Percentiles rank a stretch among this genome's conserved stretches.
Evolutionary conservation across 371 early-diverging fungal genomes (phyloP).

Genomic region (Apophysomyces sp.): DNA sequence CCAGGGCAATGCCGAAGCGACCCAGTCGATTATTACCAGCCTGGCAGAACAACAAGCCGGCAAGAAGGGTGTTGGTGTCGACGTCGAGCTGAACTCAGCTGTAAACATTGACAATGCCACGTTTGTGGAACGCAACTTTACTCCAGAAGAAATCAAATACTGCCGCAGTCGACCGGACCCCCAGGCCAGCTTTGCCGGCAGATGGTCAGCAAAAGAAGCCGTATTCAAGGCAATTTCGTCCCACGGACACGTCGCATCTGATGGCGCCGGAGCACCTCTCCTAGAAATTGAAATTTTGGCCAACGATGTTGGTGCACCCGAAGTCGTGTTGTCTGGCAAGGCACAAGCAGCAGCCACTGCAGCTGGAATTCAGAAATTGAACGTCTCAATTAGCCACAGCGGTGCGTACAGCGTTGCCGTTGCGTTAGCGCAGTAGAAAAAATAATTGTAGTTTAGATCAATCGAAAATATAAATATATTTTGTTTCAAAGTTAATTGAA

Average conservation of each 20-base stretch:
- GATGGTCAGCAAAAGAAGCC: slow-evolving; percentile 97
- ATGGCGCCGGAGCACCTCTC: slow-evolving; percentile 87
- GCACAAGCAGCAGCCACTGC: slow-evolving; percentile 70
- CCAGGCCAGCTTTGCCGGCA: slow-evolving; percentile 88
- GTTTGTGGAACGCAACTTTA: slow-evolving; percentile 93
- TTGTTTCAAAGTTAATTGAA: neutral
- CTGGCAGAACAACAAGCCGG: slow-evolving; percentile 57
- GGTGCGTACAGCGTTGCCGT: slow-evolving; percentile 93
- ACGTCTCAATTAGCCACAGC: slow-evolving; percentile 92
- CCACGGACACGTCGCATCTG: slow-evolving; percentile 66
- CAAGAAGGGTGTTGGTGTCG: slow-evolving; percentile 84
- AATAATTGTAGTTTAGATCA: slow-evolving; percentile 4
- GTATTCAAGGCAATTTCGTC: slow-evolving; percentile 93
- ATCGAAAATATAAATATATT: neutral
- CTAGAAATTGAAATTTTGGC: slow-evolving; percentile 85
- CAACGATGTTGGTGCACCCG: slow-evolving; percentile 81
- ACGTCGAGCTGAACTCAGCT: slow-evolving; percentile 85
- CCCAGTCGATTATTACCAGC: slow-evolving; percentile 61
- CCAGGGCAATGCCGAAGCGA: slow-evolving; percentile 57
- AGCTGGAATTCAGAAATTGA: slow-evolving; percentile 76
- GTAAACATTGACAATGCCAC: slow-evolving; percentile 81
- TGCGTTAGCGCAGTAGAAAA: slow-evolving; percentile 58
- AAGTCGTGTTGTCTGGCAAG: slow-evolving; percentile 85
- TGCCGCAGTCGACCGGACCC: slow-evolving; percentile 78
- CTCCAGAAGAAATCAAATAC: slow-evolving; percentile 76